Evolutionary conservation across 352 stramenopile species (phyloP).

Genomic region (Pythium utonaiense): DNA sequence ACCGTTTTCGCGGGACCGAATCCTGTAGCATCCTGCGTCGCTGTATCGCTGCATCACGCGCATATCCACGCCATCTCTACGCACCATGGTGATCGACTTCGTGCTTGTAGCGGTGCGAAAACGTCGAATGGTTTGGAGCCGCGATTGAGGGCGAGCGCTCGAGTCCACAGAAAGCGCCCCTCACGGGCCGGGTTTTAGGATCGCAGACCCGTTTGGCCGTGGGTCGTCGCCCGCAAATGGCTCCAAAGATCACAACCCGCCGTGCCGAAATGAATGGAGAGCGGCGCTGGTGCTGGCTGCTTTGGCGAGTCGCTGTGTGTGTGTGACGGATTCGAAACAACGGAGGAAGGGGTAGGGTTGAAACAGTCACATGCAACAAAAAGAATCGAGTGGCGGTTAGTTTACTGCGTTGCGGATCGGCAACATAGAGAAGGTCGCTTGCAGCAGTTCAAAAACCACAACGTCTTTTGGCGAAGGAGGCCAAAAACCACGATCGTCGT

Average conservation of each 20-base stretch:
- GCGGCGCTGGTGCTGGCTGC: not conserved
- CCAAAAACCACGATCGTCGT: slow-evolving; percentile 8
- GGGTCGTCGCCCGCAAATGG: slow-evolving; percentile 21
- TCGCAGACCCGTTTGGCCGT: slow-evolving; percentile 7
- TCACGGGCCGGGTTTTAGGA: slow-evolving; percentile 23
- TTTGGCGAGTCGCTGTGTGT: too few species aligned
- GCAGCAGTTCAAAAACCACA: not conserved
- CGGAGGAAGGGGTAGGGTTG: slow-evolving; percentile 23
- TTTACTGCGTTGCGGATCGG: slow-evolving; percentile 9
- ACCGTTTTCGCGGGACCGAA: not conserved
- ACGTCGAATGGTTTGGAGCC: slow-evolving; percentile 30
- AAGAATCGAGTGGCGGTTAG: not conserved
- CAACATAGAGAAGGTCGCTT: slow-evolving; percentile 21
- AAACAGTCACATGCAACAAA: slow-evolving; percentile 9
- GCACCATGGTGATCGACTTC: slow-evolving; percentile 32
- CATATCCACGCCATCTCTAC: slow-evolving; percentile 6
- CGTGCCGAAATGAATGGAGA: slow-evolving; percentile 24
- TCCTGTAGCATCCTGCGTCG: not conserved
- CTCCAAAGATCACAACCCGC: slow-evolving; percentile 11
- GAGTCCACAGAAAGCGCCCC: slow-evolving; percentile 30
- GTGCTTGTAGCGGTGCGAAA: slow-evolving; percentile 27
- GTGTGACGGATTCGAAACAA: slow-evolving; percentile 9
- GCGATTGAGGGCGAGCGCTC: slow-evolving; percentile 11
- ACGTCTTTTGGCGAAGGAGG: too few species aligned
- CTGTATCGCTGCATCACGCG: not conserved